These are phyloP conservation scores for Crotalaria pallida DNA, from an alignment of 306 rosid species.

Conservation along the genomic window DNA sequence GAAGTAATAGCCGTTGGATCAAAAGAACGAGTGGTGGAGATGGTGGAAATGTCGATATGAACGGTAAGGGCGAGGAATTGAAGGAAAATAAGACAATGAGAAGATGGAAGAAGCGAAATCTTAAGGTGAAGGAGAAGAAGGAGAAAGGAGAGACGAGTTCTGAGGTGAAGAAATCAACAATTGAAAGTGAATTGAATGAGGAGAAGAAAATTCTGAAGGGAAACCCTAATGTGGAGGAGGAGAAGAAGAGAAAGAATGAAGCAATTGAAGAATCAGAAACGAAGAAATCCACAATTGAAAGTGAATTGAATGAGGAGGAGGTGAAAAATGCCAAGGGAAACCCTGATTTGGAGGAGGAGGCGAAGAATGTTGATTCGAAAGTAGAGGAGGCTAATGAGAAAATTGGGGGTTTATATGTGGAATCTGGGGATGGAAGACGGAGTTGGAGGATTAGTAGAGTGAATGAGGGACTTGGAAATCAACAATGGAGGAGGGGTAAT, in stretches of 20 bases:
- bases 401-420: conserved; percentile 16
- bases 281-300: too few species aligned
- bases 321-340: too few species aligned
- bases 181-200: background rate
- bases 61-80: background rate
- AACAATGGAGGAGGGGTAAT: too few species aligned
- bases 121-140: background rate
- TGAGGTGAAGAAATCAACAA: background rate
- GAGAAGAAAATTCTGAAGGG: too few species aligned
- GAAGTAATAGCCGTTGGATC: background rate
- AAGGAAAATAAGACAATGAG: background rate
- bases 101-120: background rate
- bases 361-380: background rate
- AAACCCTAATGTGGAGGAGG: too few species aligned
- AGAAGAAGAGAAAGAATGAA: too few species aligned
- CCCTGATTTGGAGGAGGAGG: too few species aligned
- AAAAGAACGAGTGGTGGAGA: background rate
- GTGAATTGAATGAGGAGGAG: too few species aligned
- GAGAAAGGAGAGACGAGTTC: background rate
- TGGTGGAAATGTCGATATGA: background rate
- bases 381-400: conserved; percentile 25
- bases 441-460: background rate
- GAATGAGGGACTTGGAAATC: too few species aligned
- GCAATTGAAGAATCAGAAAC: too few species aligned
- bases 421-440: background rate